Base-by-base conservation (phyloP, 2,329 filamentous ascomycete species). In the Lecanicillium sp. region DNA sequence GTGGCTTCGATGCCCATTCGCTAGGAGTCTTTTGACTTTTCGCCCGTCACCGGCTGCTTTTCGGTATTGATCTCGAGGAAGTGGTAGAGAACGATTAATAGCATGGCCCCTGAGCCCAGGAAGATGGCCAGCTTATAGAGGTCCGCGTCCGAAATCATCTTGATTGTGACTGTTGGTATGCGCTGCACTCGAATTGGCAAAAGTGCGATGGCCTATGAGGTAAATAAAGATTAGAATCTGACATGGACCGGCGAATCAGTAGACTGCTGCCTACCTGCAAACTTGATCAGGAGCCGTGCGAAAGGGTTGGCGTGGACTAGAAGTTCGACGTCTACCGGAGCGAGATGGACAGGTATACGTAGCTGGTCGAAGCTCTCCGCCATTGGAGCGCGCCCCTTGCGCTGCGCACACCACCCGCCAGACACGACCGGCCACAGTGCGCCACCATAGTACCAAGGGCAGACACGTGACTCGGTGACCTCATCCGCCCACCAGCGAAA, bases 61-160 rank as follows among this genome's bases (percentile, higher is more conserved):
- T 43, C 32, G 17, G 43, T 33, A 25, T 98, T 97, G 68, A 95
- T 77, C 61, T 97, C 90, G 54, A 98, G 80, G 67, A 94, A 97
- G 64, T 97, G 88, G 66, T 98, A 97, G 19, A 94, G 66, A 20
- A 98, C 80, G 49, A 97, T 96, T 45, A 98, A 74, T 32, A 96
- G 71, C 86, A 97, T 90, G 46, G 90, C 80, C 29, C 81, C 77
- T 40, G 81, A 84, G 67, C 92, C 92, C 44, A 98, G 84, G 61
- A 96, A 90, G 61, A 97, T 81, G 61, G 92, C 89, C 20, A 98
- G 78, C 46, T 77, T 77, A 74, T 97, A 96, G 54, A 98, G 81
- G 49, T 92, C 81, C 61, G 75, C 70, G 78, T 98, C 92, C 60
- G 89, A 84, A 60, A 98, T 97, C 92, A 98, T 98, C 35, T 54